Evolutionary conservation across 352 stramenopile genomes (phyloP).

Genomic region (Phytophthora sansomeana): DNA sequence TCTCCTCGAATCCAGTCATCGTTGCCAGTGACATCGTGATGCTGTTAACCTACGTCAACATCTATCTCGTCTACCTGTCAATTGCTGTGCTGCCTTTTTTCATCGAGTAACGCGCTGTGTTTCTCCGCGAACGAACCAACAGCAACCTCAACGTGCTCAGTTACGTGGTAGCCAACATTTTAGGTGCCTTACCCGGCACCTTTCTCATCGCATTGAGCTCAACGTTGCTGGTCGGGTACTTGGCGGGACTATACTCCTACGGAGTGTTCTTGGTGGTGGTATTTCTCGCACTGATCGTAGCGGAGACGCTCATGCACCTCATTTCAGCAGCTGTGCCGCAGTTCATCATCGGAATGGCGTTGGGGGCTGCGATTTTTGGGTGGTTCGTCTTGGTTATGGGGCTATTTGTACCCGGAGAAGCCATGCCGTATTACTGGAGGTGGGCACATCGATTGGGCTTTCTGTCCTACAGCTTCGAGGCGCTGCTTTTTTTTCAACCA

Average conservation of each 20-base stretch:
- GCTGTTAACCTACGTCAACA: slow-evolving; percentile 87
- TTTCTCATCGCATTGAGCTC: slow-evolving; percentile 63
- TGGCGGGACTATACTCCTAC: slow-evolving; percentile 61
- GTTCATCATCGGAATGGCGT: slow-evolving; percentile 83
- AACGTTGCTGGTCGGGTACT: slow-evolving; percentile 49
- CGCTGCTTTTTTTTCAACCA: slow-evolving; percentile 80
- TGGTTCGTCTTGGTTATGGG: slow-evolving; percentile 88
- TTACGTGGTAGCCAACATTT: slow-evolving; percentile 76
- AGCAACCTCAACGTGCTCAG: slow-evolving; percentile 64
- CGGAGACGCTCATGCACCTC: slow-evolving; percentile 83
- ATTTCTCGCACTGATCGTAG: slow-evolving; percentile 72
- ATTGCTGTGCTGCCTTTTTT: slow-evolving; percentile 85
- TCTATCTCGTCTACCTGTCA: slow-evolving; percentile 91
- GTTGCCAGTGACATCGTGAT: slow-evolving; percentile 49
- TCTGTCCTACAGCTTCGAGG: slow-evolving; percentile 82
- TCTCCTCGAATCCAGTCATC: slow-evolving; percentile 38
- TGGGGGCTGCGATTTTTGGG: slow-evolving; percentile 75
- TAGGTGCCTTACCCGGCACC: slow-evolving; percentile 74
- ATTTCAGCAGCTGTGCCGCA: slow-evolving; percentile 71
- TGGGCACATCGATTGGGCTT: slow-evolving; percentile 86
- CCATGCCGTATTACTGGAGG: slow-evolving; percentile 69
- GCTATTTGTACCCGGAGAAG: slow-evolving; percentile 61
- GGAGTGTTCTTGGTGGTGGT: slow-evolving; percentile 63
- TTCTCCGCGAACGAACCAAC: slow-evolving; percentile 72
- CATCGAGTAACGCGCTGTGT: slow-evolving; percentile 85